A percentile compares a stretch with the other conserved stretches of the same genome.
These are phyloP conservation scores for Lepidium campestre DNA, from an alignment of 441 rosid species.

Conservation along the genomic window DNA sequence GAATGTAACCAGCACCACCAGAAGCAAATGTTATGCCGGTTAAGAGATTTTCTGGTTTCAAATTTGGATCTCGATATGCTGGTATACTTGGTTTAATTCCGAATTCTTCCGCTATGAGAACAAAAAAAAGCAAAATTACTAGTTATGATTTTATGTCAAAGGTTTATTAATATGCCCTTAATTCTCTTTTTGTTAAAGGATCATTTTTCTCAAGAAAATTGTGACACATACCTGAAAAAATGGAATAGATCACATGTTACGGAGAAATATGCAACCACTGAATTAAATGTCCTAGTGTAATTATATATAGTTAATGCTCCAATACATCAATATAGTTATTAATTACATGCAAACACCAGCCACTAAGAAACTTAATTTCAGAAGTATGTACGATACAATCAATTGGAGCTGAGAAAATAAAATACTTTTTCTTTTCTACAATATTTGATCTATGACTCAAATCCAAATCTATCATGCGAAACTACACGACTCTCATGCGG, in stretches of 20 bases:
- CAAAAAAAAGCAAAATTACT: neutral
- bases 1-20: slow-evolving; percentile 57
- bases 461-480: too few relatives aligned
- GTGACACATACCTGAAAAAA: neutral
- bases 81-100: slow-evolving; percentile 58
- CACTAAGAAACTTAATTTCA: neutral
- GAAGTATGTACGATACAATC: neutral
- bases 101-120: slow-evolving; percentile 45
- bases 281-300: neutral
- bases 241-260: neutral
- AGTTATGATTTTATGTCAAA: neutral
- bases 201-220: neutral
- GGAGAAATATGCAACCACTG: neutral
- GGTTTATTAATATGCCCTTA: neutral
- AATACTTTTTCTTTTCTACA: too few relatives aligned
- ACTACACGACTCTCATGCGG: too few relatives aligned
- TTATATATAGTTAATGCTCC: neutral
- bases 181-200: neutral
- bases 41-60: slow-evolving; percentile 45
- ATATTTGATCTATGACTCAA: too few relatives aligned
- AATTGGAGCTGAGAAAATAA: neutral
- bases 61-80: slow-evolving; percentile 50
- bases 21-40: slow-evolving; percentile 86
- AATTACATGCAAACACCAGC: neutral
- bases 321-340: neutral